Conservation (phyloP, 148 eudicot genomes). For the Spergularia marina region DNA sequence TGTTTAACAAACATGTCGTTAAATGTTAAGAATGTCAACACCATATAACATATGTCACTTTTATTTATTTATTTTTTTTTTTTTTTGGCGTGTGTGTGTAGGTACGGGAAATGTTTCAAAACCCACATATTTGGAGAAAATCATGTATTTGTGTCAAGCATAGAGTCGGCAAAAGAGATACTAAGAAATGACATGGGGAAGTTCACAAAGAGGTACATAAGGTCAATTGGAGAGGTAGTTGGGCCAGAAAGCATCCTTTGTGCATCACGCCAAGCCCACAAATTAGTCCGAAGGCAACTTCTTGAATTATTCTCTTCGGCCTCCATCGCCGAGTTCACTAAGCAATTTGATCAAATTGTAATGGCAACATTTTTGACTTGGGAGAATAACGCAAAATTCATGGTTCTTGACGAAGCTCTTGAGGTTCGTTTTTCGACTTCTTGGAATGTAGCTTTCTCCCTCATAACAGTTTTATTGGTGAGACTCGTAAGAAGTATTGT, state of each 20-base stretch:
- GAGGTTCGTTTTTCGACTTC: constrained; percentile 24
- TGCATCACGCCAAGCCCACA: constrained; percentile 40
- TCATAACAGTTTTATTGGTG: too few species aligned
- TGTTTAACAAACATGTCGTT: too few species aligned
- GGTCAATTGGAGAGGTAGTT: constrained; percentile 43
- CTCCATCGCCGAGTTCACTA: constrained; percentile 25
- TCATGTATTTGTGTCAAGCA: constrained; percentile 47
- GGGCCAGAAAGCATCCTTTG: constrained; percentile 46
- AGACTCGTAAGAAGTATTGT: too few species aligned
- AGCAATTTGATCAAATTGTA: constrained; percentile 37
- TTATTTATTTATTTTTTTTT: neutral
- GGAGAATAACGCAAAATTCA: constrained; percentile 26
- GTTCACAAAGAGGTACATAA: constrained; percentile 50
- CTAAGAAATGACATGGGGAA: constrained; percentile 43
- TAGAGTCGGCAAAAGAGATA: constrained; percentile 40
- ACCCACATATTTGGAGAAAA: constrained; percentile 46
- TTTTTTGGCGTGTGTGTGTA: neutral
- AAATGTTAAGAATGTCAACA: too few species aligned
- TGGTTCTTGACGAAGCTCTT: constrained; percentile 40
- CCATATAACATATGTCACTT: too few species aligned
- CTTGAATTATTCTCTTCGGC: constrained; percentile 34
- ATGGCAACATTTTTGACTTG: constrained; percentile 27
- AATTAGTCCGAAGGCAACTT: constrained; percentile 30
- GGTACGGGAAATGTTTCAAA: constrained; percentile 52
- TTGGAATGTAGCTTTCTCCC: too few species aligned